Conservation (phyloP, 1,284 basidiomycete species). For the Entoloma clypeatum region DNA sequence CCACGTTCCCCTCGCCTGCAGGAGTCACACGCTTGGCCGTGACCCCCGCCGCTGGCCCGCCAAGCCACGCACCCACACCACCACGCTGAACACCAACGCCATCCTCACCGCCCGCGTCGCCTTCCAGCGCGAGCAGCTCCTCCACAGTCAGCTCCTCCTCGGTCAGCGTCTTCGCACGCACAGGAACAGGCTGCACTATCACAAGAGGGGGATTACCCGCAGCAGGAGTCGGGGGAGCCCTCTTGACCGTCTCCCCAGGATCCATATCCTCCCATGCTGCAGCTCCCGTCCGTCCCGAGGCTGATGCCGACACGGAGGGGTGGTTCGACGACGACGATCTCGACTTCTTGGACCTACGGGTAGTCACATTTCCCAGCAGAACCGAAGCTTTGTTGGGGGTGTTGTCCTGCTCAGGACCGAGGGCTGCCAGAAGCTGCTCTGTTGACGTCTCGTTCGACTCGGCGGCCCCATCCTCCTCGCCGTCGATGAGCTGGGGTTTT, state of each 20-base stretch:
- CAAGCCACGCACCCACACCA: slow-evolving; percentile 11
- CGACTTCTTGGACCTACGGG: neutral
- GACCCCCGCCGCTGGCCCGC: neutral
- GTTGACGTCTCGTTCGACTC: slow-evolving; percentile 10
- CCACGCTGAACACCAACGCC: too few species aligned
- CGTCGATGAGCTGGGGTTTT: neutral
- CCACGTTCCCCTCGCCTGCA: neutral
- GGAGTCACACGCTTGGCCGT: slow-evolving; percentile 12
- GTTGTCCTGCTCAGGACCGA: neutral
- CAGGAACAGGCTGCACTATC: neutral
- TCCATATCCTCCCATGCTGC: slow-evolving; percentile 17
- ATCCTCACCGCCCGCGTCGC: too few species aligned
- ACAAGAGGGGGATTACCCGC: too few species aligned
- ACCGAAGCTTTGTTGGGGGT: neutral
- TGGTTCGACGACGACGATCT: neutral
- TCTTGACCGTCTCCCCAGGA: slow-evolving; percentile 17
- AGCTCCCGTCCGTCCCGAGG: slow-evolving; percentile 5
- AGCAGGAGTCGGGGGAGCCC: neutral
- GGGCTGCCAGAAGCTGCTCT: slow-evolving; percentile 12
- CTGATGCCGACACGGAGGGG: neutral
- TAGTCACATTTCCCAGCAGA: slow-evolving; percentile 5
- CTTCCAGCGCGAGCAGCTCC: slow-evolving; percentile 13
- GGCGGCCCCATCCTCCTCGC: slow-evolving; percentile 1
- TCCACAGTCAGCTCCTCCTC: slow-evolving; percentile 15
- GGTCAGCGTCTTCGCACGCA: too few species aligned